A percentile compares a stretch with the other conserved stretches of the same genome.
Conservation (phyloP, 2,329 filamentous ascomycete species). For the Apiospora malaysiana region DNA sequence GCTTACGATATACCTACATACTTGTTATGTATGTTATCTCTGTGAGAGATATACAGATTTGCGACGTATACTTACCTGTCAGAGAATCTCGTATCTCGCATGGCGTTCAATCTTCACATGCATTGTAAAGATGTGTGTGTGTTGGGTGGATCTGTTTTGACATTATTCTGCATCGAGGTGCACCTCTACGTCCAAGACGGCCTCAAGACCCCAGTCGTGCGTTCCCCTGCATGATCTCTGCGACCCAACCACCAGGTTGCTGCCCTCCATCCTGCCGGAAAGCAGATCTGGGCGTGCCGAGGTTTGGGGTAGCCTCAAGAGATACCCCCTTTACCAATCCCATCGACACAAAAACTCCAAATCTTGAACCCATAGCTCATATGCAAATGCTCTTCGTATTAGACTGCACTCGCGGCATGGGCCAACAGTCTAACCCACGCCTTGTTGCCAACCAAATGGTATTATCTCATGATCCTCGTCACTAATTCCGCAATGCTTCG, state of each 20-base stretch:
- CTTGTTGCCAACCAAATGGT: slow-evolving; percentile 19
- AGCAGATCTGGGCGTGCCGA: slow-evolving; percentile 7
- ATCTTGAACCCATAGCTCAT: neutral
- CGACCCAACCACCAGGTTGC: slow-evolving; percentile 9
- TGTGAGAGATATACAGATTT: too few relatives aligned
- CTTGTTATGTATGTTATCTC: neutral
- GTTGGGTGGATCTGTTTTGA: slow-evolving; percentile 21
- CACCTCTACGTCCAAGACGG: slow-evolving; percentile 1
- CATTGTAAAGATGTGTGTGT: neutral
- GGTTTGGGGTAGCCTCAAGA: slow-evolving; percentile 1
- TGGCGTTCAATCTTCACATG: neutral
- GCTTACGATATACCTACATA: neutral
- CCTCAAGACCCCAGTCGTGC: slow-evolving; percentile 7
- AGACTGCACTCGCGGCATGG: slow-evolving; percentile 9
- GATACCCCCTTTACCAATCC: neutral
- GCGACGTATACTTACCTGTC: neutral
- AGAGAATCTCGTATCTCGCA: neutral
- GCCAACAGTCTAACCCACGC: slow-evolving; percentile 6
- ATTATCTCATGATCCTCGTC: slow-evolving; percentile 27
- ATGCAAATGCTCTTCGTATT: neutral
- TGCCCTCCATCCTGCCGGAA: slow-evolving; percentile 7
- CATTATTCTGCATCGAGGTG: slow-evolving; percentile 22
- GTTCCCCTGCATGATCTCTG: slow-evolving; percentile 12
- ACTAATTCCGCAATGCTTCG: slow-evolving; percentile 18
- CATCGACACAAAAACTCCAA: slow-evolving; percentile 10